Conservation (phyloP, 768 basidiomycete genomes). For the Russula sp. region DNA sequence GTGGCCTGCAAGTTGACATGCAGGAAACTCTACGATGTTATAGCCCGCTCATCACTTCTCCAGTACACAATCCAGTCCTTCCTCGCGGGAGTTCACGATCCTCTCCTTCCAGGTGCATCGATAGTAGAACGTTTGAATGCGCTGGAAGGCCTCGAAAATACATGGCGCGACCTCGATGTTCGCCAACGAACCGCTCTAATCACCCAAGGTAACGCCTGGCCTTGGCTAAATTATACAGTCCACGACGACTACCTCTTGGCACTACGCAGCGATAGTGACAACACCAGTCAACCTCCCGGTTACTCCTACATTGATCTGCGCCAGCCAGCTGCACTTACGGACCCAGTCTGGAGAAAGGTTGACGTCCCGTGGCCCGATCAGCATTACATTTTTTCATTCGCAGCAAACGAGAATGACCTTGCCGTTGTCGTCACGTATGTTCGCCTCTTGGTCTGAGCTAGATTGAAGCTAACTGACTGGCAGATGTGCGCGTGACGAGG, state of each 20-base stretch:
- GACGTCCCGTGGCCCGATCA: not conserved
- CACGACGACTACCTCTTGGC: constrained; percentile 12
- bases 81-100: constrained; percentile 4
- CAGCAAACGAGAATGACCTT: constrained; percentile 3
- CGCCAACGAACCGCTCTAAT: constrained; percentile 1
- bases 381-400: constrained; percentile 4
- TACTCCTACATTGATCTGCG: constrained; percentile 8
- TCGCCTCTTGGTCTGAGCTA: not conserved
- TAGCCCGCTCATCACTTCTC: not conserved
- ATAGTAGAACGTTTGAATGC: constrained; percentile 1
- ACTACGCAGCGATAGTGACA: not conserved
- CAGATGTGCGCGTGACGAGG: constrained; percentile 8
- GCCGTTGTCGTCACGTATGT: constrained; percentile 1
- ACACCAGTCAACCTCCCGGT: not conserved
- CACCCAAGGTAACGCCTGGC: constrained; percentile 1
- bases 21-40: not conserved
- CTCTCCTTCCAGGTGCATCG: not conserved
- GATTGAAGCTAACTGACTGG: not conserved
- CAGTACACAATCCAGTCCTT: not conserved
- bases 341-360: not conserved
- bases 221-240: constrained; percentile 6
- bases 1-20: constrained; percentile 1
- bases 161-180: constrained; percentile 7
- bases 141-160: not conserved
- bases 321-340: not conserved